phyloP scores from a whole-genome alignment of 495 filamentous ascomycete species.

The Tuber microsphaerosporum region DNA sequence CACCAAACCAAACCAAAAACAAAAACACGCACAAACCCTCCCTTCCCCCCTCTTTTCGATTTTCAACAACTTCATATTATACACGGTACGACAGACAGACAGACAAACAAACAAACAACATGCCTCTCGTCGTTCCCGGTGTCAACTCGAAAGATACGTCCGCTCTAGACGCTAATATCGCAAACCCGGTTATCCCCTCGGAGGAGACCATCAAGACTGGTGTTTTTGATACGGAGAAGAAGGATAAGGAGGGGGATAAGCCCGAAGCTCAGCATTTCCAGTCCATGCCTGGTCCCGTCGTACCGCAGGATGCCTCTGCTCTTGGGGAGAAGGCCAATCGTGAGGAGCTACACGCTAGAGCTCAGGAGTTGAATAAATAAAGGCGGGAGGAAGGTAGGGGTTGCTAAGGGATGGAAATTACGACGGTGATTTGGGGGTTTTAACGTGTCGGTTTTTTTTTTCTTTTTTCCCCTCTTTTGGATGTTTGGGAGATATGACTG shows the following conservation, averaged over 20 bases:
- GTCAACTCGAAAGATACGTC: conserved; percentile 31
- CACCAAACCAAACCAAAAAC: neutral
- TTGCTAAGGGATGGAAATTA: neutral
- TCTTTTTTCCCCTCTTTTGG: neutral
- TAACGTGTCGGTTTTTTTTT: neutral
- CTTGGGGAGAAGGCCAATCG: conserved; percentile 22
- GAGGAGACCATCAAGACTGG: conserved; percentile 33
- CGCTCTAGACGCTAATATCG: conserved; percentile 3
- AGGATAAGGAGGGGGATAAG: conserved; percentile 1
- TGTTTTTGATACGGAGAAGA: conserved; percentile 20
- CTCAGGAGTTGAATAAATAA: conserved; percentile 38
- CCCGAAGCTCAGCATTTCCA: conserved; percentile 27
- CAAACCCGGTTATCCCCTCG: conserved; percentile 28
- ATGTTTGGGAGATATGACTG: neutral
- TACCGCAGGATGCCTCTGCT: conserved; percentile 34
- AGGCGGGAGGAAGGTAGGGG: conserved; percentile 1
- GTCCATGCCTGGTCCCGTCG: conserved; percentile 36
- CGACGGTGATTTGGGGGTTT: neutral
- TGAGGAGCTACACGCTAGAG: conserved; percentile 32
- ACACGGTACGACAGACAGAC: conserved; percentile 6
- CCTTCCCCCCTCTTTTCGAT: neutral
- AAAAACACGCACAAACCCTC: neutral
- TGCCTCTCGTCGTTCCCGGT: conserved; percentile 39
- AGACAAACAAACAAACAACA: conserved; percentile 11
- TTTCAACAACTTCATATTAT: neutral